A percentile compares a stretch with the other conserved stretches of the same genome.
phyloP scores from a whole-genome alignment of 2,329 filamentous ascomycete genomes.

The Neofusicoccum cordaticola region DNA sequence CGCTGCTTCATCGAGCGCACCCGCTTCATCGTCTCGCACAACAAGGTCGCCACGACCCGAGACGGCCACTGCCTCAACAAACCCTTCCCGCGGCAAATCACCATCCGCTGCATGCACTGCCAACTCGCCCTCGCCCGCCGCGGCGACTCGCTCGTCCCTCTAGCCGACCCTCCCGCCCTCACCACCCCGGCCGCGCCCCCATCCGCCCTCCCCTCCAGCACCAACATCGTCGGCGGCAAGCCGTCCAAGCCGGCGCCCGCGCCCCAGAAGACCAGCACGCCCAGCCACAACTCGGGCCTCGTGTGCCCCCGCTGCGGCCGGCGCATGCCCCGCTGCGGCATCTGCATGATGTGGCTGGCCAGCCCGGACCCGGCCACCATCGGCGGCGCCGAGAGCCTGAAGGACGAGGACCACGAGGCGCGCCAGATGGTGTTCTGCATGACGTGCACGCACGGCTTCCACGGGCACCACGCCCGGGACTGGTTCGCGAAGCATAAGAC shows the following conservation, averaged over 20 bases:
- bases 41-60: constrained; percentile 62
- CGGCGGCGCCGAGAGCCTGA: constrained; percentile 33
- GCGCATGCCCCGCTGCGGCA: constrained; percentile 61
- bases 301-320: constrained; percentile 61
- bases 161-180: neutral
- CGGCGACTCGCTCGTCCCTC: constrained; percentile 11
- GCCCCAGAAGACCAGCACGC: constrained; percentile 17
- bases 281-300: constrained; percentile 41
- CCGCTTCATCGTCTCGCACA: constrained; percentile 75
- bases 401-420: constrained; percentile 49
- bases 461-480: constrained; percentile 60
- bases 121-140: constrained; percentile 51
- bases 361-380: constrained; percentile 53
- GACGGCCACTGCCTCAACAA: constrained; percentile 63
- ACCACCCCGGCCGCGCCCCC: constrained; percentile 16
- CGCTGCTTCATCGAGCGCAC: constrained; percentile 69
- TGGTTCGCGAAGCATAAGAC: constrained; percentile 58
- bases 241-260: constrained; percentile 11
- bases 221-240: neutral
- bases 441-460: constrained; percentile 62
- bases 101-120: constrained; percentile 75
- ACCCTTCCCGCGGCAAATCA: constrained; percentile 63
- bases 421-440: constrained; percentile 61
- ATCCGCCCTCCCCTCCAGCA: constrained; percentile 11
- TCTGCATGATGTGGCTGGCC: constrained; percentile 62